These are phyloP conservation scores for Entophlyctis helioformis DNA, from an alignment of 192 early-diverging fungal species.

Conservation along the genomic window DNA sequence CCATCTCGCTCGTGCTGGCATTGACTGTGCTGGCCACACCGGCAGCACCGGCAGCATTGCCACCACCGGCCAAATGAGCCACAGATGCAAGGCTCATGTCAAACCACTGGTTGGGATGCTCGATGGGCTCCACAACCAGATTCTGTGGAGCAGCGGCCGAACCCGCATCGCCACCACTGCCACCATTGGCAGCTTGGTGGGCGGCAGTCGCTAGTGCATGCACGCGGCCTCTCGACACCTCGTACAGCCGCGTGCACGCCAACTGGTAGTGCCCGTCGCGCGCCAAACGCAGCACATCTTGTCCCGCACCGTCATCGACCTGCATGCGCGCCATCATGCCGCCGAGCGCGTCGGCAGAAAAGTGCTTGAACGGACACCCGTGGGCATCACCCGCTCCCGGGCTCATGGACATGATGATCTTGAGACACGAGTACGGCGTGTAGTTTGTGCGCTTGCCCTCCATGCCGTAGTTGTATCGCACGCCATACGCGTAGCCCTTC, in stretches of 20 bases:
- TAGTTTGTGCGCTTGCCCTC: slow-evolving; percentile 74
- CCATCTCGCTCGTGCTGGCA: too few relatives aligned
- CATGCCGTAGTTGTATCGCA: slow-evolving; percentile 90
- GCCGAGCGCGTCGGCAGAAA: slow-evolving; percentile 49
- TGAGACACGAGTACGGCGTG: slow-evolving; percentile 54
- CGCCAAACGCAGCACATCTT: slow-evolving; percentile 56
- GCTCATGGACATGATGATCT: slow-evolving; percentile 69
- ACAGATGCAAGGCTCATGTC: slow-evolving; percentile 60
- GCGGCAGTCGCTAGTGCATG: slow-evolving; percentile 3
- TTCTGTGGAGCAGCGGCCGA: too few relatives aligned
- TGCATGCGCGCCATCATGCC: slow-evolving; percentile 43
- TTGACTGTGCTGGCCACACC: too few relatives aligned
- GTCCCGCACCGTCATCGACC: slow-evolving; percentile 44
- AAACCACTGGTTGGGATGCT: slow-evolving; percentile 92
- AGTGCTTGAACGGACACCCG: slow-evolving; percentile 91
- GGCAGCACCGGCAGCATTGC: too few relatives aligned
- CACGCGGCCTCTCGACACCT: slow-evolving; percentile 32
- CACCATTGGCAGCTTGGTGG: background rate
- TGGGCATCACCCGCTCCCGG: slow-evolving; percentile 81
- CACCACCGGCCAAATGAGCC: too few relatives aligned
- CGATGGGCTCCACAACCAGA: slow-evolving; percentile 56
- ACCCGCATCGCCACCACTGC: slow-evolving; percentile 12
- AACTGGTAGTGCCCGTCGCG: slow-evolving; percentile 76
- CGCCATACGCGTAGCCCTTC: slow-evolving; percentile 78
- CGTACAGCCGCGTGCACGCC: slow-evolving; percentile 85